These are phyloP conservation scores for Pseudotulostoma volvatum DNA, from an alignment of 495 filamentous ascomycete genomes.

Conservation along the genomic window DNA sequence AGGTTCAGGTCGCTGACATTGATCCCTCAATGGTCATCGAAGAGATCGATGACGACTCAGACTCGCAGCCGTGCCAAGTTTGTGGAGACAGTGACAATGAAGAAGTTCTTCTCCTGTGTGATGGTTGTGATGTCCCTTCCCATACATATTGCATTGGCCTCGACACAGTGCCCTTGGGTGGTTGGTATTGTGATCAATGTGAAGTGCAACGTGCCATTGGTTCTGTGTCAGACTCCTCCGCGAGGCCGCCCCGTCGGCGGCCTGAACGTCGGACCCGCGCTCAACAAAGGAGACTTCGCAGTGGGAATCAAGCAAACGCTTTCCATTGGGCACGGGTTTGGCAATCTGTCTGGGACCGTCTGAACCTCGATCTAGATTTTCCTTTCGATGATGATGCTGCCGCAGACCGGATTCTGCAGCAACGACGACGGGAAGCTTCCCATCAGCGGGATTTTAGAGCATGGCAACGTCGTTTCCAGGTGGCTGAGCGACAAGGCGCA, in stretches of 20 bases:
- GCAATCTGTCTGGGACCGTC: conserved; percentile 45
- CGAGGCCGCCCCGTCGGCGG: conserved; percentile 15
- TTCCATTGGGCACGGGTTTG: conserved; percentile 50
- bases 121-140: conserved; percentile 67
- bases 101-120: conserved; percentile 69
- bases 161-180: conserved; percentile 48
- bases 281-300: conserved; percentile 28
- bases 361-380: conserved; percentile 76
- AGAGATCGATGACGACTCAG: conserved; percentile 45
- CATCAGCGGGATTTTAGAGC: conserved; percentile 50
- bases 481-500: conserved; percentile 65
- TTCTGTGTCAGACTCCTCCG: conserved; percentile 15
- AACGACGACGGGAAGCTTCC: conserved; percentile 40
- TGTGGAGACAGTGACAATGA: conserved; percentile 62
- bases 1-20: conserved; percentile 75
- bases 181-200: conserved; percentile 80
- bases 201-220: conserved; percentile 34
- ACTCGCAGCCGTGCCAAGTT: conserved; percentile 56
- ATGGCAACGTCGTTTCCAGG: conserved; percentile 66
- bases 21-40: conserved; percentile 66
- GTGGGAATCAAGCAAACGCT: conserved; percentile 27
- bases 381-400: conserved; percentile 61
- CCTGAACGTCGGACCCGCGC: conserved; percentile 34
- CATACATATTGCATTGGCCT: conserved; percentile 82
- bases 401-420: conserved; percentile 30